A percentile compares a stretch with the other conserved stretches of the same genome.
phyloP scores from a whole-genome alignment of 164 flowering plant species.

The Echeveria elegans region DNA sequence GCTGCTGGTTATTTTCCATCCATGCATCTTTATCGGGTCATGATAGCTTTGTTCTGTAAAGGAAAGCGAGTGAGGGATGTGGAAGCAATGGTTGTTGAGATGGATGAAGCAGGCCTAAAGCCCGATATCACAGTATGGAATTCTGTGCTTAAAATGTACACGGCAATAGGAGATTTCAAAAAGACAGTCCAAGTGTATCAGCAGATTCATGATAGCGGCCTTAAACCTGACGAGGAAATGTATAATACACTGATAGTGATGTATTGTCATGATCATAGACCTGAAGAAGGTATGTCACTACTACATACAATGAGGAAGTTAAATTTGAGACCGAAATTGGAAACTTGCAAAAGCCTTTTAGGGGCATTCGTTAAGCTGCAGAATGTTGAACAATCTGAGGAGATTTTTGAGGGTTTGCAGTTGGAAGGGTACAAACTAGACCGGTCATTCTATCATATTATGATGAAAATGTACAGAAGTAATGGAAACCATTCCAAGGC shows the following conservation, averaged over 20 bases:
- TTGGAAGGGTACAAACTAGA: slow-evolving; percentile 57
- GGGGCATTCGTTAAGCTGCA: slow-evolving; percentile 68
- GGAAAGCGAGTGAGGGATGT: slow-evolving; percentile 82
- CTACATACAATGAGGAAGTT: slow-evolving; percentile 60
- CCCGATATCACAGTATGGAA: slow-evolving; percentile 80
- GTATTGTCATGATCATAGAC: slow-evolving; percentile 80
- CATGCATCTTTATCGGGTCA: slow-evolving; percentile 78
- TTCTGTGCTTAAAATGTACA: slow-evolving; percentile 63
- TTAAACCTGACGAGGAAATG: slow-evolving; percentile 71
- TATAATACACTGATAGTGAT: slow-evolving; percentile 79
- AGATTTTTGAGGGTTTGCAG: slow-evolving; percentile 54
- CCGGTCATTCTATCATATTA: slow-evolving; percentile 80
- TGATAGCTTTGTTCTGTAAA: slow-evolving; percentile 56
- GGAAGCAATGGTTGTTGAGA: slow-evolving; percentile 78
- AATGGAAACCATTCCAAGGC: slow-evolving; percentile 65
- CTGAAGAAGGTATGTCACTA: slow-evolving; percentile 76
- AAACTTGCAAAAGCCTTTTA: slow-evolving; percentile 80
- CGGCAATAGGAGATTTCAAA: slow-evolving; percentile 55
- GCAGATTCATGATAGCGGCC: slow-evolving; percentile 42
- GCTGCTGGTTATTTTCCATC: slow-evolving; percentile 94
- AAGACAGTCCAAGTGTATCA: slow-evolving; percentile 60
- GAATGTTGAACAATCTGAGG: slow-evolving; percentile 62
- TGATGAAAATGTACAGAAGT: slow-evolving; percentile 83
- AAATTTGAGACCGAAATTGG: slow-evolving; percentile 63
- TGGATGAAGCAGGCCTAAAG: slow-evolving; percentile 82